phyloP scores from a whole-genome alignment of 768 basidiomycete genomes.

The Chiua virens region DNA sequence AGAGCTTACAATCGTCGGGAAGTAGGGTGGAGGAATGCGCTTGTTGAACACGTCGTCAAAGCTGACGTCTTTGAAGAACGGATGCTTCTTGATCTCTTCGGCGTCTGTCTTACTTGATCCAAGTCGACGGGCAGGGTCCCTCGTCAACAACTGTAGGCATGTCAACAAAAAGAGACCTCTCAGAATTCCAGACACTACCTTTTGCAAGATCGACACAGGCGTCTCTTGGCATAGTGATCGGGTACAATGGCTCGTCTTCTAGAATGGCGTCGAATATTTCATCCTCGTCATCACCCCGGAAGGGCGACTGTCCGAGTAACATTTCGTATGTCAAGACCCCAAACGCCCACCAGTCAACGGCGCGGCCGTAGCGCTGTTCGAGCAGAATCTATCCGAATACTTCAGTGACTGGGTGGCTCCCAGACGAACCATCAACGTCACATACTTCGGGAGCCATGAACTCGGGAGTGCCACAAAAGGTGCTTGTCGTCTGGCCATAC shows the following conservation, averaged over 20 bases:
- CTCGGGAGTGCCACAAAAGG: constrained; percentile 99
- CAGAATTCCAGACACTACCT: constrained; percentile 47
- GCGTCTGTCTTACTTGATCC: constrained; percentile 93
- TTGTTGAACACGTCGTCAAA: constrained; percentile 98
- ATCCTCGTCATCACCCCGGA: constrained; percentile 98
- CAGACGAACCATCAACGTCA: neutral
- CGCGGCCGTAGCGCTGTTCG: constrained; percentile 98
- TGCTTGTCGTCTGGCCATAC: constrained; percentile 93
- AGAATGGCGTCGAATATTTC: constrained; percentile 99
- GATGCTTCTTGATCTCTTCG: constrained; percentile 94
- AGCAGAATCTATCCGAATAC: constrained; percentile 72
- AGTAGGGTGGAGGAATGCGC: constrained; percentile 95
- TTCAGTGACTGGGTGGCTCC: neutral
- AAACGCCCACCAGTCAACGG: constrained; percentile 99
- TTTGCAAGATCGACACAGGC: constrained; percentile 94
- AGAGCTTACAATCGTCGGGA: constrained; percentile 84
- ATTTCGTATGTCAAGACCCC: constrained; percentile 99
- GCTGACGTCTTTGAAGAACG: constrained; percentile 98
- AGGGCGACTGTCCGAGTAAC: constrained; percentile 97
- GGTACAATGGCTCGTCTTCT: constrained; percentile 97
- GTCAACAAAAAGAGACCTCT: constrained; percentile 3
- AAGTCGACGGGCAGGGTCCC: constrained; percentile 87
- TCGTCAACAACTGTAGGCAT: constrained; percentile 71
- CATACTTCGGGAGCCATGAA: constrained; percentile 99
- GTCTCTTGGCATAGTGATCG: constrained; percentile 98